Evolutionary conservation across 306 rosid genomes (phyloP).

Genomic region (Quercus gilva): DNA sequence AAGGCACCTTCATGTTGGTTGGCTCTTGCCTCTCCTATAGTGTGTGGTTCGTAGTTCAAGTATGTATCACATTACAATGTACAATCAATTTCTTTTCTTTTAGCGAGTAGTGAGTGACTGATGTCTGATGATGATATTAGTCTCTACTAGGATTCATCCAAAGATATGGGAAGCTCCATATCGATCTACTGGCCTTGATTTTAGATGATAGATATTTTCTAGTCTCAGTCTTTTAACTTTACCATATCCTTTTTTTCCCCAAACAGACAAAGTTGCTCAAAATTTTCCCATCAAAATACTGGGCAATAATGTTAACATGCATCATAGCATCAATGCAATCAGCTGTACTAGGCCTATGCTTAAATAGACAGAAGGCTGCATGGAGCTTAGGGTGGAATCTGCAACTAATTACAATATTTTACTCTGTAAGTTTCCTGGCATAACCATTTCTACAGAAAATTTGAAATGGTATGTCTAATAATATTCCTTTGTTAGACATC

Average conservation of each 20-base stretch:
- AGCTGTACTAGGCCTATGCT: conserved; percentile 35
- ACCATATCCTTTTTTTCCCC: neutral
- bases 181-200: neutral
- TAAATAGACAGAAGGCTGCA: conserved; percentile 33
- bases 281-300: conserved; percentile 49
- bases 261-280: conserved; percentile 48
- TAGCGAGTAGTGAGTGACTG: no score
- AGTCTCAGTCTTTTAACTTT: neutral
- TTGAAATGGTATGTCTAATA: no score
- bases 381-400: conserved; percentile 66
- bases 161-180: neutral
- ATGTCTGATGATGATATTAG: neutral
- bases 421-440: conserved; percentile 42
- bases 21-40: conserved; percentile 49
- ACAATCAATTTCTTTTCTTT: no score
- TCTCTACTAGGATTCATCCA: neutral
- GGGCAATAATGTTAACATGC: conserved; percentile 54
- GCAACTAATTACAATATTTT: conserved; percentile 54
- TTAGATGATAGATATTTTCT: neutral
- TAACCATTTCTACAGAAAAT: no score
- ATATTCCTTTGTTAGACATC: no score
- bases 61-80: conserved; percentile 5
- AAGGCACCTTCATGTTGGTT: conserved; percentile 51
- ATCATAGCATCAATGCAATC: conserved; percentile 52
- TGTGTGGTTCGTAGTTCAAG: conserved; percentile 57